Base-by-base conservation (phyloP, 176 grass and related monocot species). In the Carex kokanica region DNA sequence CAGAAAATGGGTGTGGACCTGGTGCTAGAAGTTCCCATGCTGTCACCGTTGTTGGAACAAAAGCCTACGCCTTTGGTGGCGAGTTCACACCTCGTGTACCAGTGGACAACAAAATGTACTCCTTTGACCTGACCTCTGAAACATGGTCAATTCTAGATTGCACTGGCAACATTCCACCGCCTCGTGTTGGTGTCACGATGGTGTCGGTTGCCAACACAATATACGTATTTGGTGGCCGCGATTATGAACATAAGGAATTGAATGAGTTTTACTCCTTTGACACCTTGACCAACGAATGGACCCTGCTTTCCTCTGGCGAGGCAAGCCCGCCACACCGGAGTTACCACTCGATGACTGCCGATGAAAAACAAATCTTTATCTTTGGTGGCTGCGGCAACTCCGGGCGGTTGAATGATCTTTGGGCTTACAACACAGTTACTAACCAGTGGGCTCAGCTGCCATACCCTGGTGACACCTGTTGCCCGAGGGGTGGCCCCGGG, bases 101-200 rank as follows among this genome's bases (percentile, higher is more conserved):
- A 10, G 92, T 97, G 20, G 94, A 97, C 92, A 97, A 83, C 90
- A 88, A 87, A 47, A 90, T 97, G 86, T 91, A 92, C 83, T 87
- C 84, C 74, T 94, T 91, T 45, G 85, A 97, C 87, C 88, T 97
- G 74, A 36, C 45, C 63, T 69, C 90, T 4, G 86, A 71, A 43
- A 85, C 90, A 18, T 97, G 92, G 94, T 90, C 92, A 0, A 59
- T 86, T 1, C n/a, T 89, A n/a, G 83, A 85, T 75, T 79, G 78
- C 20, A 43, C 85, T 6, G 92, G 94, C 7, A 90, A 92, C 68
- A 51, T 92, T 14, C 94, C 91, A 0, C 94, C 91, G 3, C 94
- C 94, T 36, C 91, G 94, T 79, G 91, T 97, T 18, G 91, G 94
- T 24, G 86, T 97, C 49, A 94, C 91, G 57, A 94, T 94, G 94